phyloP scores from a whole-genome alignment of 108 stramenopile genomes.

The Mayamaea pseudoterrestris region DNA sequence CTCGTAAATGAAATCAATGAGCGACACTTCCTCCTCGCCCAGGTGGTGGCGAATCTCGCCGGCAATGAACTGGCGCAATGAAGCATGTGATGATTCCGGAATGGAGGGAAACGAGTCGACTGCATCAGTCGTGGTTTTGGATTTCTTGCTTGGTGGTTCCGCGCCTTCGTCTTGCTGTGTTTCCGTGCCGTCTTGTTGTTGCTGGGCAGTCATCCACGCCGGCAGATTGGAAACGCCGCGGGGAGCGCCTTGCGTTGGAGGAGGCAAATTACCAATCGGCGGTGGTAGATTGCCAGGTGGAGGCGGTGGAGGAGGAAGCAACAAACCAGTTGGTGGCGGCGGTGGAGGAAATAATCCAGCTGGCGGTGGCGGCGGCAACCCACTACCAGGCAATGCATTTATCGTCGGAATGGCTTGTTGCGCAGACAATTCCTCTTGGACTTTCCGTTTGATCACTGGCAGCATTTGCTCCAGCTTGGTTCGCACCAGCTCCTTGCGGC shows the following conservation, averaged over 20 bases:
- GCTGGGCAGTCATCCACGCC: conserved; percentile 60
- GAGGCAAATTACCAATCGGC: not conserved
- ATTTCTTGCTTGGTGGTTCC: conserved; percentile 10
- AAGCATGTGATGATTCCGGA: conserved; percentile 8
- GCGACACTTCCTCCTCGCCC: conserved; percentile 58
- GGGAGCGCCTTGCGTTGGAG: conserved; percentile 13
- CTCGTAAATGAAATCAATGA: conserved; percentile 61
- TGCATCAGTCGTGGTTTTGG: conserved; percentile 14
- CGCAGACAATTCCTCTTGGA: conserved; percentile 20
- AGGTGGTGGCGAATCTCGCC: conserved; percentile 53
- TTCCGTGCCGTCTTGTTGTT: no score
- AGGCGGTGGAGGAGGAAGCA: conserved; percentile 14
- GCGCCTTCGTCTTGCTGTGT: not conserved
- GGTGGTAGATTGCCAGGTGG: conserved; percentile 7
- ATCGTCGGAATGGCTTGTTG: conserved; percentile 3
- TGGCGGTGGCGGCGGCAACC: conserved; percentile 20
- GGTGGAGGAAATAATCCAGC: conserved; percentile 1
- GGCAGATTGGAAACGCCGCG: conserved; percentile 71
- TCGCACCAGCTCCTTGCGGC: conserved; percentile 41
- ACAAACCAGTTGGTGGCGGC: conserved; percentile 3
- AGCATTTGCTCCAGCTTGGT: conserved; percentile 36
- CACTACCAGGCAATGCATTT: not conserved
- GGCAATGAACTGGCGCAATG: conserved; percentile 33
- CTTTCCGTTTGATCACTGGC: conserved; percentile 15
- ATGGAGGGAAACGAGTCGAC: conserved; percentile 24